These are phyloP conservation scores for Cucumis sativus DNA, from an alignment of 306 rosid genomes.

Conservation along the genomic window DNA sequence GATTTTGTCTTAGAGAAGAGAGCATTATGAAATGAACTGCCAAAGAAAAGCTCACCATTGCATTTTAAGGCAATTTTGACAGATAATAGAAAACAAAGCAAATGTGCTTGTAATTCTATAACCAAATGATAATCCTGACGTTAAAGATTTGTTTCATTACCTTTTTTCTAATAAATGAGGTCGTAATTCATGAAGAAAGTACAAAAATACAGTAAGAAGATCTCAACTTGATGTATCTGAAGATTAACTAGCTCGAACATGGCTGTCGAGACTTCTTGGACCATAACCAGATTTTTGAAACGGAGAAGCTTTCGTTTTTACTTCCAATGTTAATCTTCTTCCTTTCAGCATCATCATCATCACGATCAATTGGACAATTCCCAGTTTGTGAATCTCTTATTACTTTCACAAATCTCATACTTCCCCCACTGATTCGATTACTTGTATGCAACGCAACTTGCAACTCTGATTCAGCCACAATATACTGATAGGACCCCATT, in stretches of 20 bases:
- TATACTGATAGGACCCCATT: constrained; percentile 88
- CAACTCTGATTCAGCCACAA: constrained; percentile 74
- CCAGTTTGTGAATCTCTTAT: constrained; percentile 36
- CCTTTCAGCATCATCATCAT: constrained; percentile 53
- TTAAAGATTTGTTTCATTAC: background rate
- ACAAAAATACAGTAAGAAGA: background rate
- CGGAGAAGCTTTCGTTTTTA: constrained; percentile 87
- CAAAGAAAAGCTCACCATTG: background rate
- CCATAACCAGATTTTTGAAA: constrained; percentile 94
- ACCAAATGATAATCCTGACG: background rate
- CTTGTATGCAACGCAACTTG: constrained; percentile 49
- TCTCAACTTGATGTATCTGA: constrained; percentile 9
- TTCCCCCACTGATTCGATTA: constrained; percentile 20
- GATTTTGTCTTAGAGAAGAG: background rate
- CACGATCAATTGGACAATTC: constrained; percentile 29
- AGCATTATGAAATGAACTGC: background rate
- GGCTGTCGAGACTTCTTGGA: constrained; percentile 61
- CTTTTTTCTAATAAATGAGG: background rate
- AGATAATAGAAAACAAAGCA: background rate
- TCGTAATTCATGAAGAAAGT: background rate
- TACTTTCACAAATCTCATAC: constrained; percentile 48
- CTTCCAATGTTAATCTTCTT: constrained; percentile 49
- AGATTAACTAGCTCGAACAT: constrained; percentile 29
- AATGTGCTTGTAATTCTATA: background rate
- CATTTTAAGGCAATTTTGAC: background rate